Evolutionary conservation across 805 yeast genomes (phyloP).

Genomic region (Lipomyces chichibuensis): DNA sequence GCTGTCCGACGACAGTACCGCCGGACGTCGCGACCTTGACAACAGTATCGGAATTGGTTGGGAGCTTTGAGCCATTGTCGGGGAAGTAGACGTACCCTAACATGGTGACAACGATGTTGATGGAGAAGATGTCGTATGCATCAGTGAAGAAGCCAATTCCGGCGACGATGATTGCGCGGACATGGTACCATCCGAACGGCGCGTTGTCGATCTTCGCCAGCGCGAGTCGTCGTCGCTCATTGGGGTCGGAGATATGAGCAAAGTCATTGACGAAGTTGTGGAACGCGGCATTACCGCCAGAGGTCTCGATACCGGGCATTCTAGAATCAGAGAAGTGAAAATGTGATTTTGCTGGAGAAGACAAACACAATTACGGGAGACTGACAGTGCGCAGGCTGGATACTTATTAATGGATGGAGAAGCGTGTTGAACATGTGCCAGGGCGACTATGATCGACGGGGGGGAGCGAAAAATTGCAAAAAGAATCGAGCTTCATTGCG

Average conservation of each 20-base stretch:
- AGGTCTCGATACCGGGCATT: slow-evolving; percentile 14
- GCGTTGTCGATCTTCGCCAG: slow-evolving; percentile 62
- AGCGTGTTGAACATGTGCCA: no score
- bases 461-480: no score
- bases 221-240: slow-evolving; percentile 63
- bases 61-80: slow-evolving; percentile 54
- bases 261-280: slow-evolving; percentile 58
- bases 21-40: slow-evolving; percentile 88
- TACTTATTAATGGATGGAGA: no score
- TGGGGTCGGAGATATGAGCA: slow-evolving; percentile 60
- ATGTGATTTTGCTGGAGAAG: slow-evolving; percentile 48
- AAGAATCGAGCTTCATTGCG: no score
- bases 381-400: no score
- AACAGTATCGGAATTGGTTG: slow-evolving; percentile 72
- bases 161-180: slow-evolving; percentile 47
- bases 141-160: slow-evolving; percentile 95
- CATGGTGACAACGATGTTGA: slow-evolving; percentile 80
- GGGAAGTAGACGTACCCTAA: slow-evolving; percentile 75
- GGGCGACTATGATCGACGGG: no score
- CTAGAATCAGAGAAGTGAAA: no score
- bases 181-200: slow-evolving; percentile 62
- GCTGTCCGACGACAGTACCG: slow-evolving; percentile 91
- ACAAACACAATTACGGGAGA: no score
- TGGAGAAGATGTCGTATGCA: slow-evolving; percentile 90
- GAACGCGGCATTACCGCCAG: slow-evolving; percentile 62